Conservation (phyloP, 495 filamentous ascomycete genomes). For the Neurospora hispaniola region DNA sequence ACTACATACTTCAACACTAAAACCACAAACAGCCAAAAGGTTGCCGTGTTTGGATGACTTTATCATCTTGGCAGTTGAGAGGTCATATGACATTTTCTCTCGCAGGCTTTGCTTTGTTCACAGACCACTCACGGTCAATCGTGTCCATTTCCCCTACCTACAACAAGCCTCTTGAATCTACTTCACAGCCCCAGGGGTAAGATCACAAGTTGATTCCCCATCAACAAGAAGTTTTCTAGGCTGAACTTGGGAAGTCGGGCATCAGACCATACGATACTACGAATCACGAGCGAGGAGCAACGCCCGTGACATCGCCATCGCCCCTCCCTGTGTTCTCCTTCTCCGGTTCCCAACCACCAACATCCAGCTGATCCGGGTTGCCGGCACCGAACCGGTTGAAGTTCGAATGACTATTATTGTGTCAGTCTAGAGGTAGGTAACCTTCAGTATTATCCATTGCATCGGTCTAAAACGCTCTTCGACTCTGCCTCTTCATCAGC, state of each 20-base stretch:
- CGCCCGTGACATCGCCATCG: background rate
- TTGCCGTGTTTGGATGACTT: background rate
- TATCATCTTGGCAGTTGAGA: background rate
- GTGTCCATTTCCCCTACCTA: background rate
- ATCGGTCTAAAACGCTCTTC: background rate
- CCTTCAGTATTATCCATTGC: background rate
- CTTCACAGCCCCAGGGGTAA: background rate
- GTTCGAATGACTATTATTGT: background rate
- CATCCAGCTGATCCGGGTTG: background rate
- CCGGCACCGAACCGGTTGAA: background rate
- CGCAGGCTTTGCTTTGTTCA: background rate
- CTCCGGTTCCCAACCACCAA: background rate
- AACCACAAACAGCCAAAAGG: background rate
- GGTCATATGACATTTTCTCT: background rate
- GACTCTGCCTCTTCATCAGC: background rate
- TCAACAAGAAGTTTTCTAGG: background rate
- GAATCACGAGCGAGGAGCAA: background rate
- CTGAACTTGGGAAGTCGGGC: background rate
- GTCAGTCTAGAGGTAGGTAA: too few species aligned
- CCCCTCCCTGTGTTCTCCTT: background rate
- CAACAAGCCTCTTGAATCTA: background rate
- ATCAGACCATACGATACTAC: background rate
- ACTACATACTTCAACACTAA: background rate
- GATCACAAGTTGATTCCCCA: background rate
- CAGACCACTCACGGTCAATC: background rate